A percentile compares a stretch with the other conserved stretches of the same genome.
These are phyloP conservation scores for Echinochloa phyllopogon DNA, from an alignment of 176 grass and related monocot species.

Conservation along the genomic window DNA sequence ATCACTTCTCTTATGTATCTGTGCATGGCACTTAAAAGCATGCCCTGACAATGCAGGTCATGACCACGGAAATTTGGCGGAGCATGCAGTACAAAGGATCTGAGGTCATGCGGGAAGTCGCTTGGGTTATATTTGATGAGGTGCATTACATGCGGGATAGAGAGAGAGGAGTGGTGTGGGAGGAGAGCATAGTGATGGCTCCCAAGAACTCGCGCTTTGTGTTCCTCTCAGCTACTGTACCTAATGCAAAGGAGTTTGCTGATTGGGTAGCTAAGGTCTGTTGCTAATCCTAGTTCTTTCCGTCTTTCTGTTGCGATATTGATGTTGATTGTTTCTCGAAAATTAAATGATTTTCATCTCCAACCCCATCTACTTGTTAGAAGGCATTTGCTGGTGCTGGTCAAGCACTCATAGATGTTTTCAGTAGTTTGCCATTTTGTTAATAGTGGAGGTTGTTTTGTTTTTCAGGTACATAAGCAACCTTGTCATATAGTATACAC, in stretches of 20 bases:
- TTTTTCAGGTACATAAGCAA: slow-evolving; percentile 93
- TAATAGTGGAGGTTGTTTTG: slow-evolving; percentile 8
- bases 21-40: background rate
- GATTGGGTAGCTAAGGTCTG: slow-evolving; percentile 98
- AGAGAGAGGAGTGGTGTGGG: slow-evolving; percentile 97
- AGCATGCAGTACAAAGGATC: slow-evolving; percentile 98
- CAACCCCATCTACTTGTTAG: background rate
- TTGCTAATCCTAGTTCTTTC: background rate
- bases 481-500: slow-evolving; percentile 99
- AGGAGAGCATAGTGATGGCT: slow-evolving; percentile 98
- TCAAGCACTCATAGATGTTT: slow-evolving; percentile 12
- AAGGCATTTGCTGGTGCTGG: slow-evolving; percentile 1
- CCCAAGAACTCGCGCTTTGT: slow-evolving; percentile 94
- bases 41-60: slow-evolving; percentile 57
- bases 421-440: background rate
- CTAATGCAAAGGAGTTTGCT: slow-evolving; percentile 95
- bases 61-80: slow-evolving; percentile 99
- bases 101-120: slow-evolving; percentile 91
- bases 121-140: slow-evolving; percentile 97
- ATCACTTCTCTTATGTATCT: background rate
- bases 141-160: slow-evolving; percentile 99
- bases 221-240: slow-evolving; percentile 94
- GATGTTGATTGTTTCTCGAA: background rate
- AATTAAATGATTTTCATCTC: background rate
- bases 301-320: background rate